A percentile compares a stretch with the other conserved stretches of the same genome.
Evolutionary conservation across 2,329 filamentous ascomycete species (phyloP).

Genomic region (Phaeosphaeria sp.): DNA sequence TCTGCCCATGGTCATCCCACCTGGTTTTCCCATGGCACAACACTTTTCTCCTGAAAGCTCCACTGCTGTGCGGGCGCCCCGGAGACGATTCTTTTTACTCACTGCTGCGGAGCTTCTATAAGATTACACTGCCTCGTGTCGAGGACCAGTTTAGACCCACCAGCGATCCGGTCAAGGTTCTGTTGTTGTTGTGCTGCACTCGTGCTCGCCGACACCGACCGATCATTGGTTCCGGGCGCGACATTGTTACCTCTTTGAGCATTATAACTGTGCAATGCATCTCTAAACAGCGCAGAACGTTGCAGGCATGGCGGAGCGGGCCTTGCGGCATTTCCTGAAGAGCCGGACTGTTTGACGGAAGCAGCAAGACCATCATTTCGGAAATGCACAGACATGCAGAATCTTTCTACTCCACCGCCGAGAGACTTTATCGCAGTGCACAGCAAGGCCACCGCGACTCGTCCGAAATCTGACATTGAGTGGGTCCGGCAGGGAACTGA

Average conservation of each 20-base stretch:
- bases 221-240: not conserved
- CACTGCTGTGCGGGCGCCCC: not conserved
- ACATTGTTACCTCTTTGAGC: not conserved
- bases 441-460: slow-evolving; percentile 12
- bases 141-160: not conserved
- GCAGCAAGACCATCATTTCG: slow-evolving; percentile 6
- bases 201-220: not conserved
- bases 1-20: not conserved
- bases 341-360: slow-evolving; percentile 10
- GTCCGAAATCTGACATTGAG: slow-evolving; percentile 1
- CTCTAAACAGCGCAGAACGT: not conserved
- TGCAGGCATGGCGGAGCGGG: not conserved
- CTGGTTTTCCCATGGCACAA: not conserved
- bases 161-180: not conserved
- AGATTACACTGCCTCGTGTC: not conserved
- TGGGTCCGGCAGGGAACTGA: not conserved
- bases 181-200: not conserved
- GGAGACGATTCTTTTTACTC: not conserved
- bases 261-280: not conserved
- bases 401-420: slow-evolving; percentile 16
- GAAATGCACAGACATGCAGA: slow-evolving; percentile 14
- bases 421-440: slow-evolving; percentile 2
- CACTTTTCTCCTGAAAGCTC: not conserved
- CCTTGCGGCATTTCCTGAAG: slow-evolving; percentile 14
- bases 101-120: not conserved